Percentiles rank a stretch among this genome's conserved stretches.
Conservation (phyloP, 352 stramenopile genomes). For the Pythium utonaiense region DNA sequence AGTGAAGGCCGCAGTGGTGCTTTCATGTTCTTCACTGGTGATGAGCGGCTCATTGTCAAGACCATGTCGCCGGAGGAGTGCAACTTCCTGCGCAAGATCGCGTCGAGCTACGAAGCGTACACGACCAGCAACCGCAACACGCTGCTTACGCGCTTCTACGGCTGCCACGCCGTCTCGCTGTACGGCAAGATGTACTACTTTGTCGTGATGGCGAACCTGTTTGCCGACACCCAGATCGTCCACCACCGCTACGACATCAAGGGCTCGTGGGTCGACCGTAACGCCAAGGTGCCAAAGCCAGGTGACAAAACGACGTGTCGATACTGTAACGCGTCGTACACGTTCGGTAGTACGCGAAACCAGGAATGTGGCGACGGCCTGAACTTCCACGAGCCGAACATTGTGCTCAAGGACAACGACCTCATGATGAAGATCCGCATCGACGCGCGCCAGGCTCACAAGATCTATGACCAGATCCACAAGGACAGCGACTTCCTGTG, state of each 20-base stretch:
- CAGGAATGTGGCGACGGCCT: slow-evolving; percentile 82
- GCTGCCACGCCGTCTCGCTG: slow-evolving; percentile 83
- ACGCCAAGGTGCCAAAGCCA: slow-evolving; percentile 75
- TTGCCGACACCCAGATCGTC: slow-evolving; percentile 81
- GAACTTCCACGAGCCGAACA: slow-evolving; percentile 88
- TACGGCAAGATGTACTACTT: slow-evolving; percentile 93
- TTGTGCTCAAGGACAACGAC: slow-evolving; percentile 88
- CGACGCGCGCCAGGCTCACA: slow-evolving; percentile 63
- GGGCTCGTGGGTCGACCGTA: slow-evolving; percentile 86
- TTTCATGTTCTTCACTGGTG: slow-evolving; percentile 92
- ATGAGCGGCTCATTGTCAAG: slow-evolving; percentile 89
- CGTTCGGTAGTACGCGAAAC: slow-evolving; percentile 81
- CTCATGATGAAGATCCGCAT: slow-evolving; percentile 89
- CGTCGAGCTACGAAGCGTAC: slow-evolving; percentile 82
- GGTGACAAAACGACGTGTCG: slow-evolving; percentile 79
- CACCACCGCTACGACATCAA: slow-evolving; percentile 92
- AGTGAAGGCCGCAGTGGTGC: slow-evolving; percentile 84
- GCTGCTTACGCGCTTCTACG: slow-evolving; percentile 88
- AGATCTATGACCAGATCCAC: slow-evolving; percentile 87
- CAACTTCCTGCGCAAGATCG: slow-evolving; percentile 83
- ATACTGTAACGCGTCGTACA: slow-evolving; percentile 87
- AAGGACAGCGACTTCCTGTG: slow-evolving; percentile 88
- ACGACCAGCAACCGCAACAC: slow-evolving; percentile 80
- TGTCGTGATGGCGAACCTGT: slow-evolving; percentile 91
- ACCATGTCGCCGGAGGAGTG: slow-evolving; percentile 88